A percentile compares a stretch with the other conserved stretches of the same genome.
phyloP scores from a whole-genome alignment of 129 eudicot species.

The Cynara cardunculus region DNA sequence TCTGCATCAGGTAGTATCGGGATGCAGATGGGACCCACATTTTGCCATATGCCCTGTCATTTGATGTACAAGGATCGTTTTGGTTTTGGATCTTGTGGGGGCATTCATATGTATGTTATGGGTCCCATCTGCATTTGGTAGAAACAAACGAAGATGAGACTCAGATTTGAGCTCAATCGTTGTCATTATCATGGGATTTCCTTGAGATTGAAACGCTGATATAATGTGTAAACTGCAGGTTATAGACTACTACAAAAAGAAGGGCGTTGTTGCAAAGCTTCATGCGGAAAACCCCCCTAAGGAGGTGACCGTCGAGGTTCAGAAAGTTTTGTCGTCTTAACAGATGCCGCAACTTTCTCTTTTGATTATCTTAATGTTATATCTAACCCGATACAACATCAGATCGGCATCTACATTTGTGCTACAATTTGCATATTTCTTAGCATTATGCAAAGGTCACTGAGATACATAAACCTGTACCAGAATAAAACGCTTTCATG shows the following conservation, averaged over 20 bases:
- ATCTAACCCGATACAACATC: slow-evolving; percentile 21
- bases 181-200: not conserved
- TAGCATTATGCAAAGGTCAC: slow-evolving; percentile 16
- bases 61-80: no score
- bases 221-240: slow-evolving; percentile 40
- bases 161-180: not conserved
- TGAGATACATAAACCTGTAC: slow-evolving; percentile 14
- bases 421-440: slow-evolving; percentile 19
- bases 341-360: not conserved
- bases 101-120: not conserved
- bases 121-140: not conserved
- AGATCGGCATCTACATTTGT: slow-evolving; percentile 21
- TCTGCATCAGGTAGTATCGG: not conserved
- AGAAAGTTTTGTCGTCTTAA: slow-evolving; percentile 40
- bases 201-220: not conserved
- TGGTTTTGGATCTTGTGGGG: no score
- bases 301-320: slow-evolving; percentile 56
- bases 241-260: slow-evolving; percentile 50
- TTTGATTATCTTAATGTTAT: not conserved
- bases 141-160: not conserved
- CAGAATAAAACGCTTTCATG: slow-evolving; percentile 26
- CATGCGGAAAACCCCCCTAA: slow-evolving; percentile 69
- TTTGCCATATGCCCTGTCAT: no score
- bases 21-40: not conserved
- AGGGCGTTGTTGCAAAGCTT: slow-evolving; percentile 61